A percentile compares a stretch with the other conserved stretches of the same genome.
These are phyloP conservation scores for Penicillium brasilianum DNA, from an alignment of 2,329 filamentous ascomycete genomes.

Conservation along the genomic window DNA sequence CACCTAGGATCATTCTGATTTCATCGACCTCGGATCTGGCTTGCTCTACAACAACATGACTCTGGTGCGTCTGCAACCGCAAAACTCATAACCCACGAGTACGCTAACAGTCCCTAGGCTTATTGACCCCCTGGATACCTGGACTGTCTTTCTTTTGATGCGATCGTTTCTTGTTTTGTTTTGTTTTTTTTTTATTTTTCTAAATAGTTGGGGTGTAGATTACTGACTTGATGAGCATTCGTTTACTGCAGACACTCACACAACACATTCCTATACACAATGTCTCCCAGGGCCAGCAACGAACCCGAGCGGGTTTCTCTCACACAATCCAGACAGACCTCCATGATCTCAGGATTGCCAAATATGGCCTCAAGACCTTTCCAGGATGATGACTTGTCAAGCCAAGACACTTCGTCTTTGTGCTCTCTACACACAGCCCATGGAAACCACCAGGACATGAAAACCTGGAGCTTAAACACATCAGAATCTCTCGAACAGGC, in stretches of 20 bases:
- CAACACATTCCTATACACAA: conserved; percentile 37
- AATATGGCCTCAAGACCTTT: conserved; percentile 45
- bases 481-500: conserved; percentile 47
- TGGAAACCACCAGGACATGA: conserved; percentile 44
- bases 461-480: conserved; percentile 46
- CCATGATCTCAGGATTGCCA: conserved; percentile 45
- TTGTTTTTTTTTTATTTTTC: conserved; percentile 14
- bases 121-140: conserved; percentile 25
- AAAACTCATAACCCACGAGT: background rate
- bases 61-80: conserved; percentile 25
- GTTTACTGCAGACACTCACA: conserved; percentile 37
- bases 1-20: background rate
- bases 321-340: conserved; percentile 43
- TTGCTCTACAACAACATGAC: background rate
- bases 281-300: conserved; percentile 46
- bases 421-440: conserved; percentile 45
- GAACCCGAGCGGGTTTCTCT: conserved; percentile 46
- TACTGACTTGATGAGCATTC: conserved; percentile 38
- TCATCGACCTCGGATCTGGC: conserved; percentile 13
- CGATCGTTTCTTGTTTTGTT: conserved; percentile 15
- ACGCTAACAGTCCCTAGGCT: conserved; percentile 22
- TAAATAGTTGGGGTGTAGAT: background rate
- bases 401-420: conserved; percentile 49
- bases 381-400: conserved; percentile 52
- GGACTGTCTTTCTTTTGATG: conserved; percentile 13